Base-by-base conservation (phyloP, 2,329 filamentous ascomycete genomes). In the Verticillium isaacii region DNA sequence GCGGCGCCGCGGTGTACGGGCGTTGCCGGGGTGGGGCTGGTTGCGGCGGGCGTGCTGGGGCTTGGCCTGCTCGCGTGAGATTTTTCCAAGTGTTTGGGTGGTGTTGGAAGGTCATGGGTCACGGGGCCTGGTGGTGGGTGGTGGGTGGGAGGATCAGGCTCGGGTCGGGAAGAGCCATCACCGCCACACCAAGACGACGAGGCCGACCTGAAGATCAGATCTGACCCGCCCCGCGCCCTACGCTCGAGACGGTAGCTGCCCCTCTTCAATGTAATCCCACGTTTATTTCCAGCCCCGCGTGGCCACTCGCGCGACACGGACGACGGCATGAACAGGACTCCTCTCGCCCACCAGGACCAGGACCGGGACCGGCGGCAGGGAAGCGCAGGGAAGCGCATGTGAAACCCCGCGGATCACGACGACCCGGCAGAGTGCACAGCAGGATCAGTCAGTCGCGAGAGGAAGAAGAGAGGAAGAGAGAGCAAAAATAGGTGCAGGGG, bases 1-100 rank as follows among this genome's bases (percentile, higher is more conserved):
- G 57, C 63, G 37, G 62, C 61, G 19, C 60, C 62, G 15, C 56
- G 60, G 32, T 62, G 63, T 29, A 61, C 57, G 12, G 61, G 52
- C 15, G 36, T n/a, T 37, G 55, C 41, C 52, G 36, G 57, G 17
- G 15, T 56, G 12, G 50, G 56, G 5, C n/a, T 57, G 15, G 59
- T 57, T 15, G 61, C 56, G 14, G 60, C 57, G 19, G 63, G 57
- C 9, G 55, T 56, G 8, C 12, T 60, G 4, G 59, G 52, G 8
- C n/a, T 60, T 9, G 58, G 58, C 14, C 15, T 60, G 15, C 19
- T 52, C 3, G n/a, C 12, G 45, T 34, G 29, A 36, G 54, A 52
- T 19, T 17, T 17, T 29, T 25, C 50, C 50, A 54, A 54, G 50
- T 17, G 8, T 29, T 34, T 34, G 56, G 34, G 34, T 1, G 34